Base-by-base conservation (phyloP, 129 eudicot genomes). In the Ambrosia trifida region DNA sequence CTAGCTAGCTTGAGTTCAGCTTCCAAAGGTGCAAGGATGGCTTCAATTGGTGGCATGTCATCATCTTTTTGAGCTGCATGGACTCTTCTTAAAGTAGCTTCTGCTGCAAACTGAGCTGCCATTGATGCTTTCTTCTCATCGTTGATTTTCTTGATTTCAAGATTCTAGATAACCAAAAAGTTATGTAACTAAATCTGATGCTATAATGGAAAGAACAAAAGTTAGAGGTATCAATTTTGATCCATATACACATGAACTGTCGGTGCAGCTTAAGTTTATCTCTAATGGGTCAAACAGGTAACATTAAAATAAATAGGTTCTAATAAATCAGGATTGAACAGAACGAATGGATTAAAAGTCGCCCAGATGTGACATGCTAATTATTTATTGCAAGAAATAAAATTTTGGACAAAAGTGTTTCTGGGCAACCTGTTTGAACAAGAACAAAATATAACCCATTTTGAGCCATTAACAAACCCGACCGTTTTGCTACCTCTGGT, bases 71-170 rank as follows among this genome's bases (percentile, higher is more conserved):
- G 95, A 72, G 86, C 97, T 61, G 95, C 97, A 79, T 87, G 97
- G 62, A 90, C 97, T 72, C 95, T 83, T 52, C 97, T 76, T 73
- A 87, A 84, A 64, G 97, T 90, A 62, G 95, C 95, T 82, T 87
- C 97, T 49, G 95, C 91, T 28, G 97, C 97, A 87, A 90, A 87
- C 73, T 90, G 97, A 68, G 97, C 97, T 74, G 97, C 97, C 97
- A 90, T 87, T 36, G 97, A 90, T 54, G 95, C 85, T 84, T 90
- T 90, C 87, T 90, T 90, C 81, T 90, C 97, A 87, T 90, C 97
- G 78, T 90, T 90, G 66, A 90, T 87, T 87, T 84, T 87, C 89
- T 90, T 90, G 67, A 90, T 90, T 73, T 90, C 97, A 77, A 90
- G 95, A 85, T 90, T 90, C 97, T 90, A 87, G 70, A 49, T 14